Conservation (phyloP, 306 rosid genomes). For the Fragaria vesca region DNA sequence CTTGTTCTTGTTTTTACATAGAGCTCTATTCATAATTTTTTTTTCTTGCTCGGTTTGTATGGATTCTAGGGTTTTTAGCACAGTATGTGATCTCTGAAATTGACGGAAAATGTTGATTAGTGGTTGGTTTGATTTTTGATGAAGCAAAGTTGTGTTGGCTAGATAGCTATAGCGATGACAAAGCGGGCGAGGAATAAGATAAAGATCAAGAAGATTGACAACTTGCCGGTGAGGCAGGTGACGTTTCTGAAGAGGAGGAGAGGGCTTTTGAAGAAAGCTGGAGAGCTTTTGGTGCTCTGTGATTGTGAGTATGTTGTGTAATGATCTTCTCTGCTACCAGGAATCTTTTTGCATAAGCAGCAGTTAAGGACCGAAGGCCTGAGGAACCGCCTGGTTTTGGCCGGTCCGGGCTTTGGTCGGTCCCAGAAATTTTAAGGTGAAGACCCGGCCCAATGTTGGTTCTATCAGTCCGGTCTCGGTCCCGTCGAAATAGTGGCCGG, state of each 20-base stretch:
- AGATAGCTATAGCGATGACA: background rate
- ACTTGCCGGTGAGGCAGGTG: slow-evolving; percentile 48
- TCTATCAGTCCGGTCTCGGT: too few relatives aligned
- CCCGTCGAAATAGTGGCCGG: too few relatives aligned
- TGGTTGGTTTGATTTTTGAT: background rate
- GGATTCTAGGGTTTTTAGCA: background rate
- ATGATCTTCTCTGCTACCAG: slow-evolving; percentile 45
- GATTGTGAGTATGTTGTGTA: slow-evolving; percentile 41
- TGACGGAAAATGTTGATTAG: background rate
- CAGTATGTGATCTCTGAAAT: background rate
- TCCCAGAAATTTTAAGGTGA: too few relatives aligned
- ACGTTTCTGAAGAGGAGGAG: slow-evolving; percentile 48
- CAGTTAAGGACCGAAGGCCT: too few relatives aligned
- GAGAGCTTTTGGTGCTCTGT: slow-evolving; percentile 46
- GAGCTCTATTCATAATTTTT: too few relatives aligned
- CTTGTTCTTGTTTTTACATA: too few relatives aligned
- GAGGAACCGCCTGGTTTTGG: too few relatives aligned
- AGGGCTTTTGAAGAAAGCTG: slow-evolving; percentile 49
- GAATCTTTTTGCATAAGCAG: slow-evolving; percentile 28
- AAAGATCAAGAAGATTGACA: slow-evolving; percentile 43
- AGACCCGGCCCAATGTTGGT: too few relatives aligned
- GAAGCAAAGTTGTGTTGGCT: background rate
- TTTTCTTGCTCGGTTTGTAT: background rate
- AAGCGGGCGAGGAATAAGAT: slow-evolving; percentile 22
- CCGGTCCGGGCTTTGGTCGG: too few relatives aligned